These are phyloP conservation scores for Calonectria henricotiae DNA, from an alignment of 2,329 filamentous ascomycete species.

Conservation along the genomic window DNA sequence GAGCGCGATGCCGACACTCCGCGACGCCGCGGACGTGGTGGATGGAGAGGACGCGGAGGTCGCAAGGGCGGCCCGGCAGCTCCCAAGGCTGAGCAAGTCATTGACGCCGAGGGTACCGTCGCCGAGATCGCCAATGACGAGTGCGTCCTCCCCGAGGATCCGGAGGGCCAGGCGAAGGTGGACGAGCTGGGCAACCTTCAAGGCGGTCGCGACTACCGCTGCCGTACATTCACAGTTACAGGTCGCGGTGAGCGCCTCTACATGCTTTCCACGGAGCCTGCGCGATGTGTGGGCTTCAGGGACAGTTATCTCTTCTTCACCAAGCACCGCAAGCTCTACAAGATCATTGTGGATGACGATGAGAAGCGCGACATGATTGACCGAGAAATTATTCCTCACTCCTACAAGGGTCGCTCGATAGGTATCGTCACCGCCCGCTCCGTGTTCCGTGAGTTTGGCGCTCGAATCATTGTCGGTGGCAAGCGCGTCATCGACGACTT, in stretches of 20 bases:
- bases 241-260: conserved; percentile 90
- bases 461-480: conserved; percentile 93
- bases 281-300: conserved; percentile 95
- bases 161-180: conserved; percentile 93
- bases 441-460: conserved; percentile 96
- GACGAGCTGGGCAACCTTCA: conserved; percentile 89
- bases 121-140: conserved; percentile 94
- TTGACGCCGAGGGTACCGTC: conserved; percentile 95
- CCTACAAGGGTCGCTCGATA: conserved; percentile 97
- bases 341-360: conserved; percentile 98
- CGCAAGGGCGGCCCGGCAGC: conserved; percentile 79
- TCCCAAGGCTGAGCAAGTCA: conserved; percentile 85
- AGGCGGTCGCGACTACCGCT: conserved; percentile 92
- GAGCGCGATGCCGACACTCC: conserved; percentile 73
- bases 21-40: conserved; percentile 77
- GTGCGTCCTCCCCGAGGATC: conserved; percentile 88
- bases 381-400: conserved; percentile 95
- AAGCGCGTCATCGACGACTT: conserved; percentile 92
- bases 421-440: conserved; percentile 97
- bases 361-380: conserved; percentile 98
- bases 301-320: conserved; percentile 99
- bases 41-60: conserved; percentile 79
- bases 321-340: conserved; percentile 96
- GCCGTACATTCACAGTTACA: conserved; percentile 92
- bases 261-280: conserved; percentile 98